Percentiles rank a stretch among this genome's conserved stretches.
Conservation (phyloP, 208 protist genomes). For the Kentomonas sorsogonicus region DNA sequence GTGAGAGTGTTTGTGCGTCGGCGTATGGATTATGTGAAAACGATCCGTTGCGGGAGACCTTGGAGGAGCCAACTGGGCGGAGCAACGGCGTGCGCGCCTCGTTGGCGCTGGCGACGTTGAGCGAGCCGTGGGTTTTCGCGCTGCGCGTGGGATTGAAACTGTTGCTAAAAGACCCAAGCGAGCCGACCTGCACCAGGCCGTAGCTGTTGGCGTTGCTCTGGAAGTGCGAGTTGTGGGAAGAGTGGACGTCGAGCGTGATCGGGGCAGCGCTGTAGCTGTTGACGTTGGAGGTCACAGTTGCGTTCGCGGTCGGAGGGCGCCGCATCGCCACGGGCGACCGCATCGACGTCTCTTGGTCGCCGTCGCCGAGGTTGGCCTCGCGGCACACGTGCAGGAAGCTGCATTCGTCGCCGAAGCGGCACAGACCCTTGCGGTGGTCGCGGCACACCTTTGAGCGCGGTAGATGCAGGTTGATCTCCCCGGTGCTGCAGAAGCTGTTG, state of each 20-base stretch:
- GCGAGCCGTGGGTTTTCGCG: neutral
- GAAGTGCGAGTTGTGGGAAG: too few species aligned
- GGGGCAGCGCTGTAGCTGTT: too few species aligned
- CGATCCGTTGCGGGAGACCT: slow-evolving; percentile 19
- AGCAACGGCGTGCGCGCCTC: slow-evolving; percentile 2
- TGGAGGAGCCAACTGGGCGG: neutral
- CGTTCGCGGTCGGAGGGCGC: too few species aligned
- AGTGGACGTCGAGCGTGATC: too few species aligned
- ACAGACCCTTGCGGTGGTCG: slow-evolving; percentile 71
- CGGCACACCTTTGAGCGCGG: slow-evolving; percentile 60
- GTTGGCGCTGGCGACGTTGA: slow-evolving; percentile 27
- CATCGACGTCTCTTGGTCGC: slow-evolving; percentile 18
- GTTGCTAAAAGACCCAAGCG: too few species aligned
- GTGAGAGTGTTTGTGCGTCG: slow-evolving; percentile 46
- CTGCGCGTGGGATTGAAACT: neutral
- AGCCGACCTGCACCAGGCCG: too few species aligned
- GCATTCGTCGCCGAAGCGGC: slow-evolving; percentile 84
- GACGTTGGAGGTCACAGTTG: too few species aligned
- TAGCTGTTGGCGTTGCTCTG: too few species aligned
- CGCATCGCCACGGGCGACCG: too few species aligned
- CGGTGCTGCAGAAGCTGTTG: slow-evolving; percentile 41
- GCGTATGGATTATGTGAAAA: slow-evolving; percentile 74
- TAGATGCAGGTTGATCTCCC: slow-evolving; percentile 37
- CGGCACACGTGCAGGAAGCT: slow-evolving; percentile 82
- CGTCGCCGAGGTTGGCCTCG: slow-evolving; percentile 29